Evolutionary conservation across 495 filamentous ascomycete genomes (phyloP).

Genomic region (Talaromyces adpressus): DNA sequence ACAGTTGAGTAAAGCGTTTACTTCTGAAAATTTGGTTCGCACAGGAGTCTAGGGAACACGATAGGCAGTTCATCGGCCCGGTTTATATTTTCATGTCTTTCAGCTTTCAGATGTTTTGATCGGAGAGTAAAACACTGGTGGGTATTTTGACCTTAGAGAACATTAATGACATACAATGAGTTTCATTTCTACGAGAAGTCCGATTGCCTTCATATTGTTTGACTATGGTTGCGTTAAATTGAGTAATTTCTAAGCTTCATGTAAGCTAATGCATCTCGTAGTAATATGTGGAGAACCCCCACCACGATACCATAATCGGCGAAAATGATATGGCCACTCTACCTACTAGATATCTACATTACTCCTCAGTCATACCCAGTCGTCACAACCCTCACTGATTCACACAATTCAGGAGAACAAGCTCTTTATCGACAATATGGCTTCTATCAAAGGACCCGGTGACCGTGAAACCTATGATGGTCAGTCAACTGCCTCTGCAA

Average conservation of each 20-base stretch:
- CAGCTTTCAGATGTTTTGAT: not conserved
- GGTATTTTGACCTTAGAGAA: not conserved
- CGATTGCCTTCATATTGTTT: not conserved
- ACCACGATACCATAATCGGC: not conserved
- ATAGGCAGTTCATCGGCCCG: constrained; percentile 4
- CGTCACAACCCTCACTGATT: not conserved
- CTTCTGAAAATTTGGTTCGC: not conserved
- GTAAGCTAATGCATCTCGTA: constrained; percentile 1
- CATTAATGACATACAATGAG: constrained; percentile 8
- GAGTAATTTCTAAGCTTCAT: not conserved
- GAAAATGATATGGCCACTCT: not conserved
- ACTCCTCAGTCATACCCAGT: not conserved
- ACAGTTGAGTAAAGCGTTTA: constrained; percentile 77
- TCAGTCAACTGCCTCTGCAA: constrained; percentile 22
- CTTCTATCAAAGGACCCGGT: constrained; percentile 54
- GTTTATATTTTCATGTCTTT: constrained; percentile 4
- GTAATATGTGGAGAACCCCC: constrained; percentile 1
- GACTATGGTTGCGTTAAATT: not conserved
- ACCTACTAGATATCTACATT: not conserved
- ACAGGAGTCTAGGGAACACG: constrained; percentile 1
- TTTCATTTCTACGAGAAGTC: not conserved
- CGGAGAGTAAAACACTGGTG: not conserved
- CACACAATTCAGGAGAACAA: not conserved
- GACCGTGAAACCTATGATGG: constrained; percentile 43
- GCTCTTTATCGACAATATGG: constrained; percentile 17